Conservation (phyloP, 768 basidiomycete species). For the Jaapia argillacea region DNA sequence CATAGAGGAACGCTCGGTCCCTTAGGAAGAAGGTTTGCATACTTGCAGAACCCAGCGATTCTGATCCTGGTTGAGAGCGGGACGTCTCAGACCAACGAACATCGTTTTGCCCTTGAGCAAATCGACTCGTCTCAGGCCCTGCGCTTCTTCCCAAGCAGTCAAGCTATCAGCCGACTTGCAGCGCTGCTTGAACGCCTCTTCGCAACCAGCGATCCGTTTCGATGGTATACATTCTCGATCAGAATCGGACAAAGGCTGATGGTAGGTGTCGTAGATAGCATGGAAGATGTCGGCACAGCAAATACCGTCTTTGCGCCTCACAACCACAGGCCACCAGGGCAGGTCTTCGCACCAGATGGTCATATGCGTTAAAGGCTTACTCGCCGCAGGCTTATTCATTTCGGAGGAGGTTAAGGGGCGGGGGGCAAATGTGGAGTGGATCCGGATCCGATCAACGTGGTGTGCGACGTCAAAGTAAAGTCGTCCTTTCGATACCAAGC, state of each 20-base stretch:
- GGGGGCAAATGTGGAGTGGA: conserved; percentile 4
- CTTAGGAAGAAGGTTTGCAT: no score
- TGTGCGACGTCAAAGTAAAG: conserved; percentile 9
- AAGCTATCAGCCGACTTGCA: conserved; percentile 7
- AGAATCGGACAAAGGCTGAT: conserved; percentile 4
- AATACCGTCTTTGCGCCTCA: conserved; percentile 8
- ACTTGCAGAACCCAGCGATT: background rate
- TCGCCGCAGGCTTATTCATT: conserved; percentile 6
- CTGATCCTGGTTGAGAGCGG: conserved; percentile 5
- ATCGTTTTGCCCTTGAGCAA: conserved; percentile 13
- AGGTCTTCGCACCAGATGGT: conserved; percentile 7
- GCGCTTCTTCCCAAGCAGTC: conserved; percentile 4
- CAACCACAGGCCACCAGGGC: conserved; percentile 8
- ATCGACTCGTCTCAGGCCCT: conserved; percentile 14
- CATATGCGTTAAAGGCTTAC: conserved; percentile 8
- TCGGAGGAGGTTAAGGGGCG: background rate
- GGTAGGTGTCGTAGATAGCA: conserved; percentile 11
- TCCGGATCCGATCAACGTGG: conserved; percentile 3
- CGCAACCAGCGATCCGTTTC: background rate
- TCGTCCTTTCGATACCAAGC: conserved; percentile 1
- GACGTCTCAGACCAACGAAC: conserved; percentile 14
- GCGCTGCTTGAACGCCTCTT: conserved; percentile 8
- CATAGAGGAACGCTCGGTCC: no score
- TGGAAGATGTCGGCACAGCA: conserved; percentile 9
- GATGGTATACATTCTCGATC: conserved; percentile 4